These are phyloP conservation scores for Aspergillus fumigatus DNA, from an alignment of 2,329 filamentous ascomycete genomes.

Conservation along the genomic window DNA sequence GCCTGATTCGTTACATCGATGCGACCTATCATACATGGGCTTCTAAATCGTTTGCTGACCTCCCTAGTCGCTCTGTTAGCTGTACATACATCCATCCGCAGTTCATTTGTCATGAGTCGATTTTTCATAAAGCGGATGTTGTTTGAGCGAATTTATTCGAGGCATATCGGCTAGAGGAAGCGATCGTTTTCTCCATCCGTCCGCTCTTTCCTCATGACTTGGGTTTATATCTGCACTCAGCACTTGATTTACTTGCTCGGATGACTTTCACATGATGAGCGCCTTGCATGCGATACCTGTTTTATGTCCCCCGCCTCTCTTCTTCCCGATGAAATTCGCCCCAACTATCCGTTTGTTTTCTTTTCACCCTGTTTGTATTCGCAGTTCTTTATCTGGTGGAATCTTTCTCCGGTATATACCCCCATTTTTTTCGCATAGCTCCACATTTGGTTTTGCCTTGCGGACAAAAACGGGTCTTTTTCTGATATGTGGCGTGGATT, in stretches of 20 bases:
- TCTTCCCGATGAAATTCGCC: slow-evolving; percentile 3
- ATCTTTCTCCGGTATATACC: slow-evolving; percentile 24
- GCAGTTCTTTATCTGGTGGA: slow-evolving; percentile 15
- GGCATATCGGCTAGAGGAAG: neutral
- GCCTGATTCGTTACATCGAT: neutral
- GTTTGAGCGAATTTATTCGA: neutral
- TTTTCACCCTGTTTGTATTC: slow-evolving; percentile 4
- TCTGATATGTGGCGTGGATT: slow-evolving; percentile 15
- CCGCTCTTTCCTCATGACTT: neutral
- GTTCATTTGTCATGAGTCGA: slow-evolving; percentile 1
- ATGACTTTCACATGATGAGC: slow-evolving; percentile 1
- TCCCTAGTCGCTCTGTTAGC: neutral
- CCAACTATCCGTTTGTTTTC: neutral
- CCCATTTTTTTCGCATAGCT: slow-evolving; percentile 21
- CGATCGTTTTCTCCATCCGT: neutral
- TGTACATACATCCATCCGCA: neutral
- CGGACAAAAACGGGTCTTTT: slow-evolving; percentile 11
- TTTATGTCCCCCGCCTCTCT: slow-evolving; percentile 1
- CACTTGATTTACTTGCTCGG: neutral
- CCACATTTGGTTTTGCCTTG: slow-evolving; percentile 15
- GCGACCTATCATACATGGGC: neutral
- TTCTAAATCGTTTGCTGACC: neutral
- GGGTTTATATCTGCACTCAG: slow-evolving; percentile 1
- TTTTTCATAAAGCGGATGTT: neutral
- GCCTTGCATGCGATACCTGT: slow-evolving; percentile 1